These are phyloP conservation scores for Annulohypoxylon moriforme DNA, from an alignment of 495 filamentous ascomycete species.

Conservation along the genomic window DNA sequence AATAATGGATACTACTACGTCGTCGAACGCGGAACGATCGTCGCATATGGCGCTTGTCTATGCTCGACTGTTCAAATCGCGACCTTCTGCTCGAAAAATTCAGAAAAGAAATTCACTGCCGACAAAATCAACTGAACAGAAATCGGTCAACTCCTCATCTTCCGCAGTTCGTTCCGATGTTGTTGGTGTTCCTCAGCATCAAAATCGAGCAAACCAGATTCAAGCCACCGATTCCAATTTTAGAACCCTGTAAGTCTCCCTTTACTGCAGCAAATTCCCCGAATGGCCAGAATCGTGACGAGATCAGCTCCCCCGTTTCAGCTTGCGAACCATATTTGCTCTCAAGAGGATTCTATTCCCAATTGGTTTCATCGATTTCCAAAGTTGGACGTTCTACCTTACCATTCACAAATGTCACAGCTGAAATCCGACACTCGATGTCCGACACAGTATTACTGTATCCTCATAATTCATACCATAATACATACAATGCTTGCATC, in stretches of 20 bases:
- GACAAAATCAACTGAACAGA: conserved; percentile 9
- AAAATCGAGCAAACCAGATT: conserved; percentile 22
- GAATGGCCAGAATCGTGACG: conserved; percentile 18
- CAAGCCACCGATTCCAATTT: conserved; percentile 37
- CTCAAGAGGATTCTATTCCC: conserved; percentile 12
- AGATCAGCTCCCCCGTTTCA: conserved; percentile 24
- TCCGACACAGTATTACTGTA: conserved; percentile 9
- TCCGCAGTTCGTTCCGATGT: conserved; percentile 4
- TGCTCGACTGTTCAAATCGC: conserved; percentile 35
- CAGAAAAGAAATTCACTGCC: conserved; percentile 43
- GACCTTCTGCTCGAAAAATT: conserved; percentile 42
- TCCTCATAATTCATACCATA: conserved; percentile 1
- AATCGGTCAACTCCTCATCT: conserved; percentile 15
- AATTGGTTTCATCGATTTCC: conserved; percentile 10
- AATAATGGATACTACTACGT: conserved; percentile 44
- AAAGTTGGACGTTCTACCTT: conserved; percentile 19
- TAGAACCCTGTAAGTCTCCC: conserved; percentile 42
- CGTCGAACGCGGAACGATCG: conserved; percentile 27
- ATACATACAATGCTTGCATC: not conserved
- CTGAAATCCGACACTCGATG: conserved; percentile 11
- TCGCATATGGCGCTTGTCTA: conserved; percentile 27
- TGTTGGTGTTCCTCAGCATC: not conserved
- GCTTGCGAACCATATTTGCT: conserved; percentile 18
- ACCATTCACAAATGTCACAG: conserved; percentile 1
- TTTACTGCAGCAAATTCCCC: conserved; percentile 28